A percentile compares a stretch with the other conserved stretches of the same genome.
Evolutionary conservation across 163 green algal genomes (phyloP).

Genomic region (Scenedesmus sp.): DNA sequence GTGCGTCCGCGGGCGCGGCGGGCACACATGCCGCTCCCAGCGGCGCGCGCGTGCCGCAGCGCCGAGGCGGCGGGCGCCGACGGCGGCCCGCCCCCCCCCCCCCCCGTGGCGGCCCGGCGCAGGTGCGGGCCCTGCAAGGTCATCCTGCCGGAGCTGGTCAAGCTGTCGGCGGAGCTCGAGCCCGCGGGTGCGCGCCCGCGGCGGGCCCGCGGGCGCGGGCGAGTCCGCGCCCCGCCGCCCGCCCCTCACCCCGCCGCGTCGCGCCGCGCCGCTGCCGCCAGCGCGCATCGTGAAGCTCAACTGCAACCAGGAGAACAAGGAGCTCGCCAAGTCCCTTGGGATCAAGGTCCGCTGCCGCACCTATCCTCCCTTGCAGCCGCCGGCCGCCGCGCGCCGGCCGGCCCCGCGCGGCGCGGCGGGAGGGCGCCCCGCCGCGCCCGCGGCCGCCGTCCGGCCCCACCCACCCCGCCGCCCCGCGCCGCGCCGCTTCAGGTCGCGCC

Average conservation of each 20-base stretch:
- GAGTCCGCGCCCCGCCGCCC: no score
- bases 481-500: slow-evolving; percentile 72
- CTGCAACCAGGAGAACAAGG: slow-evolving; percentile 86
- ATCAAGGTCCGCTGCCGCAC: slow-evolving; percentile 47
- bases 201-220: neutral
- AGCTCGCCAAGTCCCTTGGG: slow-evolving; percentile 67
- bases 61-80: neutral
- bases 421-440: no score
- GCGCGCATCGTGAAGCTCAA: slow-evolving; percentile 73
- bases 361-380: no score
- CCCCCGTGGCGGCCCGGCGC: no score
- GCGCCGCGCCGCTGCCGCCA: neutral
- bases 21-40: slow-evolving; percentile 40
- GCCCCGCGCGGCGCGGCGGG: no score
- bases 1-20: neutral
- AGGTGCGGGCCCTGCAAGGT: slow-evolving; percentile 87
- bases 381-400: no score
- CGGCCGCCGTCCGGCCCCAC: no score
- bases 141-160: slow-evolving; percentile 74
- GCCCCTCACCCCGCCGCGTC: neutral
- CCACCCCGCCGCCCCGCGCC: no score
- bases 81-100: neutral
- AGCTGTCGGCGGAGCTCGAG: slow-evolving; percentile 60
- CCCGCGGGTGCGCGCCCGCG: slow-evolving; percentile 27
- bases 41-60: neutral